A percentile compares a stretch with the other conserved stretches of the same genome.
phyloP scores from a whole-genome alignment of 148 eudicot genomes.

The Vaccinium vitisidaea region DNA sequence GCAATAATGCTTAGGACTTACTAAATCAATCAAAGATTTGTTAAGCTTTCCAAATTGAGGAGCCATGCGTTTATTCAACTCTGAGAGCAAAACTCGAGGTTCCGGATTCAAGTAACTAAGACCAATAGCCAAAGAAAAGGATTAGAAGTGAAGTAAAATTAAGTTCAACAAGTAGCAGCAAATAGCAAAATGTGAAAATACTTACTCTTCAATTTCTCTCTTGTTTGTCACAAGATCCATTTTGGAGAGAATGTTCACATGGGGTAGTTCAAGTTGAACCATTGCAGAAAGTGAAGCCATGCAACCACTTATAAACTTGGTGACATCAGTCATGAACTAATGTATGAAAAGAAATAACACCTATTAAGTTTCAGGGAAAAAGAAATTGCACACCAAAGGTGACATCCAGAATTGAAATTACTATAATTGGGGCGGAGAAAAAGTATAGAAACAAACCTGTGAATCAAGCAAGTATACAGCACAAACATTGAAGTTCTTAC shows the following conservation, averaged over 20 bases:
- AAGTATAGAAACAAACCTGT: conserved; percentile 37
- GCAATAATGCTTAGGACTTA: conserved; percentile 20
- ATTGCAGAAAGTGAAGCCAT: conserved; percentile 94
- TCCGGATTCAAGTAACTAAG: conserved; percentile 74
- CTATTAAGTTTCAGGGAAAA: background rate
- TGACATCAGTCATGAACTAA: conserved; percentile 90
- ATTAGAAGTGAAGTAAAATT: background rate
- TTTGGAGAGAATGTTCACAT: conserved; percentile 78
- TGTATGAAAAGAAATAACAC: background rate
- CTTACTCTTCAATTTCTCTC: conserved; percentile 70
- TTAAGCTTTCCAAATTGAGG: conserved; percentile 86
- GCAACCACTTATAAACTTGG: conserved; percentile 97
- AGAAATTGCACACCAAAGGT: background rate
- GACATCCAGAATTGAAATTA: background rate
- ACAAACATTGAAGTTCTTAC: conserved; percentile 88
- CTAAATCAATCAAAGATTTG: conserved; percentile 77
- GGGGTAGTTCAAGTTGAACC: conserved; percentile 94
- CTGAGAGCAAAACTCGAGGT: conserved; percentile 54
- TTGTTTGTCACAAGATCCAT: conserved; percentile 93
- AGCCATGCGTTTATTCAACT: conserved; percentile 73
- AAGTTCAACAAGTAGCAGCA: background rate
- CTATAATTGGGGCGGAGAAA: background rate
- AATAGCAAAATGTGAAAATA: conserved; percentile 11
- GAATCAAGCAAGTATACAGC: conserved; percentile 92
- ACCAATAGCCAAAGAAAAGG: conserved; percentile 6